Evolutionary conservation across 768 basidiomycete species (phyloP).

Genomic region (Boletus sp.): DNA sequence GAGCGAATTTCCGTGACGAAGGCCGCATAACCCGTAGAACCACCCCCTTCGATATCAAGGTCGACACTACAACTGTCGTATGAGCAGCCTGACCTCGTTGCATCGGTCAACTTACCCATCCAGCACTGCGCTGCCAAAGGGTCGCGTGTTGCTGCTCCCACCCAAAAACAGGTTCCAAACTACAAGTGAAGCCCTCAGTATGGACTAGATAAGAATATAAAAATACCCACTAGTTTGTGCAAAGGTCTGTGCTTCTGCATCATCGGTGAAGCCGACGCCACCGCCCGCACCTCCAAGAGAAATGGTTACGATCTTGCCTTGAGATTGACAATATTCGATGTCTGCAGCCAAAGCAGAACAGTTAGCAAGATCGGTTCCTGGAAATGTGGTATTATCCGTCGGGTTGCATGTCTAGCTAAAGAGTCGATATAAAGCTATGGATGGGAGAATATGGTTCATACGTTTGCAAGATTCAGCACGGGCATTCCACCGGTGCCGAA

Average conservation of each 20-base stretch:
- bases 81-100: neutral
- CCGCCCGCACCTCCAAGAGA: slow-evolving; percentile 45
- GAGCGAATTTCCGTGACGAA: slow-evolving; percentile 37
- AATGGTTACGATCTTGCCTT: slow-evolving; percentile 48
- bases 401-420: slow-evolving; percentile 41
- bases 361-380: slow-evolving; percentile 41
- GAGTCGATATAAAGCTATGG: neutral
- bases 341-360: slow-evolving; percentile 41
- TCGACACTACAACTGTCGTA: slow-evolving; percentile 46
- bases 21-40: slow-evolving; percentile 45
- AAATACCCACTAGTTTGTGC: slow-evolving; percentile 18
- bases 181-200: slow-evolving; percentile 4
- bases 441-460: slow-evolving; percentile 25
- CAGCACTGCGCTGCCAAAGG: slow-evolving; percentile 45
- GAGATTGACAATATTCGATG: slow-evolving; percentile 44
- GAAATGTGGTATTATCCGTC: slow-evolving; percentile 39
- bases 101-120: slow-evolving; percentile 38
- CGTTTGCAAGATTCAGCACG: slow-evolving; percentile 68
- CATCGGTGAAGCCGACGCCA: slow-evolving; percentile 37
- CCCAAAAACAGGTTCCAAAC: slow-evolving; percentile 50
- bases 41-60: slow-evolving; percentile 74
- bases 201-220: slow-evolving; percentile 8
- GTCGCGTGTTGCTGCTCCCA: slow-evolving; percentile 41
- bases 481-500: slow-evolving; percentile 62
- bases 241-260: slow-evolving; percentile 38